These are phyloP conservation scores for Cladorrhinum samala DNA, from an alignment of 495 filamentous ascomycete species.

Conservation along the genomic window DNA sequence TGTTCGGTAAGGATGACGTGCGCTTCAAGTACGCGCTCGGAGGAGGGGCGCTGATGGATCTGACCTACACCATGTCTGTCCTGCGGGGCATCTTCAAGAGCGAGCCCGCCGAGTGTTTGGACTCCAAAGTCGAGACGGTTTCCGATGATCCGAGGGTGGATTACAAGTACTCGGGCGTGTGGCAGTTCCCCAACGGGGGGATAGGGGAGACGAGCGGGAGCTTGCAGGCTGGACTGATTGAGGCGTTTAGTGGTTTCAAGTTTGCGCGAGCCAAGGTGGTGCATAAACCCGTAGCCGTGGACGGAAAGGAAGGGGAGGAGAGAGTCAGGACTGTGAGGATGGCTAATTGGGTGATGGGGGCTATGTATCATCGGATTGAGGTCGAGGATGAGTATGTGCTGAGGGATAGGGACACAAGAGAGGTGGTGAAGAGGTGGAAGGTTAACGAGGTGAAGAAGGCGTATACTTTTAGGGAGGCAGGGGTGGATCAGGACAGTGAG, in stretches of 20 bases:
- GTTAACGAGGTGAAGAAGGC: slow-evolving; percentile 37
- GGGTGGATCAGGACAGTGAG: slow-evolving; percentile 31
- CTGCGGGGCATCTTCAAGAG: neutral
- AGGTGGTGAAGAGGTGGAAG: slow-evolving; percentile 38
- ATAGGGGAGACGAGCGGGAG: slow-evolving; percentile 35
- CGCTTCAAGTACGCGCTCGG: slow-evolving; percentile 48
- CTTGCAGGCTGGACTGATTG: slow-evolving; percentile 23
- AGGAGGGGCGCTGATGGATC: slow-evolving; percentile 54
- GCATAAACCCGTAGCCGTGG: slow-evolving; percentile 27
- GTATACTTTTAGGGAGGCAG: slow-evolving; percentile 37
- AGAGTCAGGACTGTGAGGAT: slow-evolving; percentile 39
- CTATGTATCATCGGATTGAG: slow-evolving; percentile 47
- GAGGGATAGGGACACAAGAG: slow-evolving; percentile 11
- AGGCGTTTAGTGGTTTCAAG: slow-evolving; percentile 16
- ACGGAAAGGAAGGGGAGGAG: slow-evolving; percentile 30
- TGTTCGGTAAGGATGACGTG: slow-evolving; percentile 43
- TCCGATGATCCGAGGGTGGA: slow-evolving; percentile 33
- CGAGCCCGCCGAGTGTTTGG: neutral
- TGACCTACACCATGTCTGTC: neutral
- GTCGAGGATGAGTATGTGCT: slow-evolving; percentile 36
- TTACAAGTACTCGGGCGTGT: slow-evolving; percentile 36
- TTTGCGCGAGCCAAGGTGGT: slow-evolving; percentile 15
- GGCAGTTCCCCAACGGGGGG: slow-evolving; percentile 37
- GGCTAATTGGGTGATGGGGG: slow-evolving; percentile 33
- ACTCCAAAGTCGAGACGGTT: neutral